These are phyloP conservation scores for Achaetomium macrosporum DNA, from an alignment of 2,329 filamentous ascomycete species.

Conservation along the genomic window DNA sequence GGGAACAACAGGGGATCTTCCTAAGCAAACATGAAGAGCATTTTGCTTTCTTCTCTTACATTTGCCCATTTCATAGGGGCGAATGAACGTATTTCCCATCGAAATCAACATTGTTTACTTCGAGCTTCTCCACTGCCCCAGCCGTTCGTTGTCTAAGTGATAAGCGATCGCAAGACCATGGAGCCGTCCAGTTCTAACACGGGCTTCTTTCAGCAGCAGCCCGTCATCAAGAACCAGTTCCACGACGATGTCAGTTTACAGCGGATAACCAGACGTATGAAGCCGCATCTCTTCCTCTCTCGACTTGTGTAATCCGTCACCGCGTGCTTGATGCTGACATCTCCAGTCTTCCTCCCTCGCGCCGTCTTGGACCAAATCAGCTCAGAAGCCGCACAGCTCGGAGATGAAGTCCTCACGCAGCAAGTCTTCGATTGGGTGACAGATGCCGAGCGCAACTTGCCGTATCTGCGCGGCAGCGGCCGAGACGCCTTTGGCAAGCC, in stretches of 20 bases:
- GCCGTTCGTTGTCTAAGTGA: too few relatives aligned
- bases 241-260: slow-evolving; percentile 49
- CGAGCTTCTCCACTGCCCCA: too few relatives aligned
- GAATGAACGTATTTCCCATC: too few relatives aligned
- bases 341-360: slow-evolving; percentile 44
- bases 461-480: slow-evolving; percentile 51
- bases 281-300: background rate
- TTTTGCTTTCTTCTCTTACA: too few relatives aligned
- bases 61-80: too few relatives aligned
- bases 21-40: too few relatives aligned
- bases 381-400: slow-evolving; percentile 43
- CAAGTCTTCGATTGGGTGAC: slow-evolving; percentile 52
- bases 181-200: slow-evolving; percentile 39
- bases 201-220: slow-evolving; percentile 53
- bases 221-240: slow-evolving; percentile 50
- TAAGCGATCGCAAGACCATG: slow-evolving; percentile 28
- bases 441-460: slow-evolving; percentile 60
- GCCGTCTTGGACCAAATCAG: slow-evolving; percentile 35
- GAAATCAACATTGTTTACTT: too few relatives aligned
- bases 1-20: too few relatives aligned
- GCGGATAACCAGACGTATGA: slow-evolving; percentile 46
- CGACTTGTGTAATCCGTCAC: background rate
- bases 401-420: slow-evolving; percentile 47
- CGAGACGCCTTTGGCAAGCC: slow-evolving; percentile 58
- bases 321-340: background rate